A percentile compares a stretch with the other conserved stretches of the same genome.
Evolutionary conservation across 1,284 basidiomycete genomes (phyloP).

Genomic region (Fistulina hepatica): DNA sequence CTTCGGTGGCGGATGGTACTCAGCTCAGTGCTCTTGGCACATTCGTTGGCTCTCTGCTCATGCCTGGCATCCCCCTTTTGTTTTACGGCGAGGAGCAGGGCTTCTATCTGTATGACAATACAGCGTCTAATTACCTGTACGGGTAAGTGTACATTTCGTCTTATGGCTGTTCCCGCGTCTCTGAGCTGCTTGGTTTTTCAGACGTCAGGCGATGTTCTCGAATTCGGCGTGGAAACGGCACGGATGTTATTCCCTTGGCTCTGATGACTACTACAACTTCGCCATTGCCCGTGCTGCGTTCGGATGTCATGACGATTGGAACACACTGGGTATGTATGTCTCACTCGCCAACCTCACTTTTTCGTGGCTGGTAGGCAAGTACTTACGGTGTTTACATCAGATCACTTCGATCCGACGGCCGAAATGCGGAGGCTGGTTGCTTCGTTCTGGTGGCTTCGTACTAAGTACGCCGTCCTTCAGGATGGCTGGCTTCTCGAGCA

Average conservation of each 20-base stretch:
- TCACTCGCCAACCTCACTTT: no score
- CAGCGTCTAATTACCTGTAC: slow-evolving; percentile 80
- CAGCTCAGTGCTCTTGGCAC: slow-evolving; percentile 61
- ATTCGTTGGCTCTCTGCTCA: slow-evolving; percentile 67
- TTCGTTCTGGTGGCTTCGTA: slow-evolving; percentile 63
- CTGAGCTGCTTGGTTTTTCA: no score
- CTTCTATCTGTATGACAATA: slow-evolving; percentile 74
- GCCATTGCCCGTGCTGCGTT: slow-evolving; percentile 64
- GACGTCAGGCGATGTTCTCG: slow-evolving; percentile 80
- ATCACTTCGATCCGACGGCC: slow-evolving; percentile 84
- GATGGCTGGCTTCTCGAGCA: slow-evolving; percentile 75
- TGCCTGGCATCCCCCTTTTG: slow-evolving; percentile 75
- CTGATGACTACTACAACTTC: slow-evolving; percentile 83
- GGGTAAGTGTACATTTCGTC: slow-evolving; percentile 37
- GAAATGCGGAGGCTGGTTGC: slow-evolving; percentile 60
- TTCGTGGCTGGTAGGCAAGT: no score
- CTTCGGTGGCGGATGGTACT: slow-evolving; percentile 70
- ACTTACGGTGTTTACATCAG: no score
- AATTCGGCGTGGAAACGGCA: slow-evolving; percentile 82
- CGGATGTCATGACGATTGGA: slow-evolving; percentile 80
- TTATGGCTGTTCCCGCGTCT: no score
- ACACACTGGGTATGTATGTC: no score
- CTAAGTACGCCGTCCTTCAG: slow-evolving; percentile 58
- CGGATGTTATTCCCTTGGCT: slow-evolving; percentile 81
- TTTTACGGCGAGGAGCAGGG: slow-evolving; percentile 85